A percentile compares a stretch with the other conserved stretches of the same genome.
phyloP scores from a whole-genome alignment of 2,329 filamentous ascomycete genomes.

The Thelonectria discophora region DNA sequence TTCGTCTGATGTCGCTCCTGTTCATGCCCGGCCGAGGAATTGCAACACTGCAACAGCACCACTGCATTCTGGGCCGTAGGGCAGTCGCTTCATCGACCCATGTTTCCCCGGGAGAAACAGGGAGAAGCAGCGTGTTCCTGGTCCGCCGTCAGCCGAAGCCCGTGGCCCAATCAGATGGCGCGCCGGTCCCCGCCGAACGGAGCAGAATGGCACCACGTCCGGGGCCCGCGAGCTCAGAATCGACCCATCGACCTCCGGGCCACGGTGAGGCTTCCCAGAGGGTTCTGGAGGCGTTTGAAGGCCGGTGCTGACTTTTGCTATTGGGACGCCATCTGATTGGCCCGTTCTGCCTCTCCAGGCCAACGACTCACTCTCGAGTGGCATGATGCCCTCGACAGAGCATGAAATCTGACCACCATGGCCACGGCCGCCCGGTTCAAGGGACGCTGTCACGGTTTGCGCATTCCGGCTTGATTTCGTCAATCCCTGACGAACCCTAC shows the following conservation, averaged over 20 bases:
- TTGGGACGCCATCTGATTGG: conserved; percentile 28
- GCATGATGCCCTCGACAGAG: conserved; percentile 39
- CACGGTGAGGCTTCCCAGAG: conserved; percentile 10
- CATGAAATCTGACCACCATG: conserved; percentile 43
- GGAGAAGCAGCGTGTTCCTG: conserved; percentile 22
- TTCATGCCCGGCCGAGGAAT: conserved; percentile 23
- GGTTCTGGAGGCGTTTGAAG: background rate
- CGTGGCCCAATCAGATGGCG: conserved; percentile 36
- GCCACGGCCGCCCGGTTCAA: conserved; percentile 30
- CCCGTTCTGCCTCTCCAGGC: conserved; percentile 26
- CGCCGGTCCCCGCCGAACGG: conserved; percentile 40
- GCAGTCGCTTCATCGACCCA: conserved; percentile 31
- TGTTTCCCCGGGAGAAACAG: conserved; percentile 35
- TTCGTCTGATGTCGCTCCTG: conserved; percentile 16
- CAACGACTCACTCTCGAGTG: conserved; percentile 23
- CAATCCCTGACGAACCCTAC: conserved; percentile 17
- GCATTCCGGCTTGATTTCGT: conserved; percentile 30
- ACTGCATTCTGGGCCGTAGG: conserved; percentile 3
- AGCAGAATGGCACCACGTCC: conserved; percentile 41
- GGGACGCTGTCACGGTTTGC: conserved; percentile 29
- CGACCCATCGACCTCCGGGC: conserved; percentile 36
- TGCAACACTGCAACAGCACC: conserved; percentile 18
- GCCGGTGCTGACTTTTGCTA: conserved; percentile 35
- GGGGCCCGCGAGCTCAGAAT: conserved; percentile 32
- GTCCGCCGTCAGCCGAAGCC: conserved; percentile 27